Conservation (phyloP, 805 yeast genomes). For the Metschnikowia borealis region DNA sequence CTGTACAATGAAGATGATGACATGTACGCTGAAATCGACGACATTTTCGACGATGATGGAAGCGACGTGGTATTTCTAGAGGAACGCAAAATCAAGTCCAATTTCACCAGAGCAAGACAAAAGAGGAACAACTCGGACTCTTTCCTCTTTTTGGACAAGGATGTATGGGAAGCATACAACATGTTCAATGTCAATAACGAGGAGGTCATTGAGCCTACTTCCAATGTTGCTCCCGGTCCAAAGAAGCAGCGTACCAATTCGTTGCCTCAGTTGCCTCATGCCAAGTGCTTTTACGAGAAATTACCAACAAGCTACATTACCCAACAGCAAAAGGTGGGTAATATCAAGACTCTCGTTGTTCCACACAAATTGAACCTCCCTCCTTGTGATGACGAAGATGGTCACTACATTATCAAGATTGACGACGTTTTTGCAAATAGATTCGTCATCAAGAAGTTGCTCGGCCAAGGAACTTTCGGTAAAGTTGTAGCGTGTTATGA, state of each 20-base stretch:
- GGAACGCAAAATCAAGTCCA: conserved; percentile 24
- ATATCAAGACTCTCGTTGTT: conserved; percentile 35
- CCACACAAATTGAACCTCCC: conserved; percentile 30
- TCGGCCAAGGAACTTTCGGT: conserved; percentile 94
- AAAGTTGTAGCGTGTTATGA: conserved; percentile 86
- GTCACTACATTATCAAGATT: conserved; percentile 62
- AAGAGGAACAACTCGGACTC: conserved; percentile 35
- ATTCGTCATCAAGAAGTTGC: conserved; percentile 58
- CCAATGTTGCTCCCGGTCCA: conserved; percentile 7
- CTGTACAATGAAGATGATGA: conserved; percentile 18
- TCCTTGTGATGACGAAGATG: conserved; percentile 64
- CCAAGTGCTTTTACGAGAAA: conserved; percentile 37
- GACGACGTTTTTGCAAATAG: conserved; percentile 70
- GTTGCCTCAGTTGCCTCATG: conserved; percentile 45
- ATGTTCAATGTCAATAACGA: conserved; percentile 39
- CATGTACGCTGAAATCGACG: conserved; percentile 16
- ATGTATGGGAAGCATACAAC: conserved; percentile 40
- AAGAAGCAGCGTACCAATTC: conserved; percentile 42
- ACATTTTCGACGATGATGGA: conserved; percentile 23
- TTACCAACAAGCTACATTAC: conserved; percentile 34
- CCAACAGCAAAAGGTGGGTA: conserved; percentile 38
- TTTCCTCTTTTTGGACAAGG: conserved; percentile 31
- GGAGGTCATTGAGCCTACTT: conserved; percentile 1
- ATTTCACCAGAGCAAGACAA: conserved; percentile 11
- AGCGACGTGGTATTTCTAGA: conserved; percentile 36